phyloP scores from a whole-genome alignment of 2,329 filamentous ascomycete genomes.

The Pleomassaria siparia region DNA sequence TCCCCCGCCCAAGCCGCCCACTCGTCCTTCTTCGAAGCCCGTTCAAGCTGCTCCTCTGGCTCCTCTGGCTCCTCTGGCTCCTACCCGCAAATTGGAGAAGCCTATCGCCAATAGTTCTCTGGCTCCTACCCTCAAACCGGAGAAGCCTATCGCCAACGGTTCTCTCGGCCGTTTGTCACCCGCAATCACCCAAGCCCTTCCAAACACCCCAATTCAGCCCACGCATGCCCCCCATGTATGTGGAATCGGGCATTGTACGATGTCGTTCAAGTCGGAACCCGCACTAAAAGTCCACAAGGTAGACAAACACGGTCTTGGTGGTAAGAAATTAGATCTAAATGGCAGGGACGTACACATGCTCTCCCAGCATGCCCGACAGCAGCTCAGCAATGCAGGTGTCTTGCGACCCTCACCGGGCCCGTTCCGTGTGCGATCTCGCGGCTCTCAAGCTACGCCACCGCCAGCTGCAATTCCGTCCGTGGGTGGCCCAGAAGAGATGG shows the following conservation, averaged over 20 bases:
- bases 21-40: no score
- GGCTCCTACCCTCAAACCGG: no score
- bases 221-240: constrained; percentile 11
- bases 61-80: no score
- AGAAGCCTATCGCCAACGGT: no score
- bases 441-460: neutral
- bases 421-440: neutral
- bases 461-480: neutral
- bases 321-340: constrained; percentile 18
- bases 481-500: constrained; percentile 22
- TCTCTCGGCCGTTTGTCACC: no score
- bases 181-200: no score
- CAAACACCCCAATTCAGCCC: no score
- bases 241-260: constrained; percentile 14
- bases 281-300: constrained; percentile 22
- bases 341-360: constrained; percentile 29
- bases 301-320: constrained; percentile 27
- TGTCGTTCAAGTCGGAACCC: constrained; percentile 20
- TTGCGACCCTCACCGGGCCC: constrained; percentile 3
- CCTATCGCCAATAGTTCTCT: no score
- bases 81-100: no score
- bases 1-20: neutral
- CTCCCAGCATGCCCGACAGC: constrained; percentile 14
- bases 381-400: constrained; percentile 15
- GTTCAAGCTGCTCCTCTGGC: no score